Conservation (phyloP, 257 asterid genomes). For the Eustoma russellianum region DNA sequence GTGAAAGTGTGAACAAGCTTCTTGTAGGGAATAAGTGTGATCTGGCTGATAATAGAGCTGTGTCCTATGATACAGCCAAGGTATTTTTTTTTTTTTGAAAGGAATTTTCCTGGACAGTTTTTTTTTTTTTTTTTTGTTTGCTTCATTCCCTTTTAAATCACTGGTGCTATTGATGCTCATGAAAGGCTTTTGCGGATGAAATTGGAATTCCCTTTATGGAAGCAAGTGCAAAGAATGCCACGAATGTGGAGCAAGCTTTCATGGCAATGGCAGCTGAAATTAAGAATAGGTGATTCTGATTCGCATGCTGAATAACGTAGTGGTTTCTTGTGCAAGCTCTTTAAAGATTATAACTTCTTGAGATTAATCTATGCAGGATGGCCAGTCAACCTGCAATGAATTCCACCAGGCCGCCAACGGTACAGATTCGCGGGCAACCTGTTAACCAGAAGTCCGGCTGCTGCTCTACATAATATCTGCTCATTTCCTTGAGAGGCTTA, state of each 20-base stretch:
- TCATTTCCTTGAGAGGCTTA: neutral
- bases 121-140: too few relatives aligned
- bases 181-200: constrained; percentile 75
- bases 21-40: constrained; percentile 76
- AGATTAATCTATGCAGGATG: constrained; percentile 40
- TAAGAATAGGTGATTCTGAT: constrained; percentile 47
- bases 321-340: neutral
- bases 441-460: constrained; percentile 67
- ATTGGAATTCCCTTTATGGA: constrained; percentile 80
- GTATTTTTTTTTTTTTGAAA: constrained; percentile 14
- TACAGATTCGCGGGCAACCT: constrained; percentile 75
- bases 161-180: constrained; percentile 8
- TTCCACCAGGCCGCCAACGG: constrained; percentile 56
- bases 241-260: constrained; percentile 76
- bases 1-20: constrained; percentile 77
- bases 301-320: too few relatives aligned
- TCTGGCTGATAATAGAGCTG: constrained; percentile 58
- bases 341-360: neutral
- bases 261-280: constrained; percentile 78
- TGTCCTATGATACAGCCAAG: constrained; percentile 71
- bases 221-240: constrained; percentile 68
- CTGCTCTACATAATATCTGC: constrained; percentile 40
- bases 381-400: constrained; percentile 55
- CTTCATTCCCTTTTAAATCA: neutral
- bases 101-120: too few relatives aligned